Base-by-base conservation (phyloP, 2,329 filamentous ascomycete species). In the Monosporascus sp. region DNA sequence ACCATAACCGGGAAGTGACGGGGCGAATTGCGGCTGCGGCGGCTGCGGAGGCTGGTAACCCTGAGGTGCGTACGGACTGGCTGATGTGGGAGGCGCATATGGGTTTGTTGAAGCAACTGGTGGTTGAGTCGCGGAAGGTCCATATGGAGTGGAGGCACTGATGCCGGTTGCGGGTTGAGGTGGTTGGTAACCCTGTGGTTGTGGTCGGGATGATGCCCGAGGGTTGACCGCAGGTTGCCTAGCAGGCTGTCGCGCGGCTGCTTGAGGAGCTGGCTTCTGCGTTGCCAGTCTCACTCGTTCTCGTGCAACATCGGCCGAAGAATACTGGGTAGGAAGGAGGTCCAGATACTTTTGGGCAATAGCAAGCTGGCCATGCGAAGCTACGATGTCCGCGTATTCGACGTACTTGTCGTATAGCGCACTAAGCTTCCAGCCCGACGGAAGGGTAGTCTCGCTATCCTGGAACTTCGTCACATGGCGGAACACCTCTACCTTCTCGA, bases 401-500 rank as follows among this genome's bases (percentile, higher is more conserved):
- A 89, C 86, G 68, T 99, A 99, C 73, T 96, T 96, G 68, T 91
- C 86, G 70, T 99, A 99, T 50, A 99, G 76, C 2, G 86, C 79
- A 38, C 85, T 81, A 54, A 99, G 83, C 74, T 96, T 97, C 93
- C 93, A 99, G 62, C 86, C 89, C 1, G 85, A 85, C 9, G 82
- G 78, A 61, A 89, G 82, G 47, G 74, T 73, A 58, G 83, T 82
- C 65, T 97, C 91, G 8, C 74, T 72, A 67, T 99, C 94, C 62
- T 88, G 76, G 75, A 97, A 99, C 65, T 93, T 91, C 57, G 91
- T 92, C 44, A 97, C 92, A 61, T 94, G 83, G 51, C 94, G 87
- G 84, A 99, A 99, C 51, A 99, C 83, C 0, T 92, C 96, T 47
- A 99, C 94, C 78, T 99, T 99, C 74, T 99, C 94, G 57, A 99